Evolutionary conservation across 257 asterid genomes (phyloP), one percentile per base, ranked within the genome.

Genomic region (Ballota nigra): DNA sequence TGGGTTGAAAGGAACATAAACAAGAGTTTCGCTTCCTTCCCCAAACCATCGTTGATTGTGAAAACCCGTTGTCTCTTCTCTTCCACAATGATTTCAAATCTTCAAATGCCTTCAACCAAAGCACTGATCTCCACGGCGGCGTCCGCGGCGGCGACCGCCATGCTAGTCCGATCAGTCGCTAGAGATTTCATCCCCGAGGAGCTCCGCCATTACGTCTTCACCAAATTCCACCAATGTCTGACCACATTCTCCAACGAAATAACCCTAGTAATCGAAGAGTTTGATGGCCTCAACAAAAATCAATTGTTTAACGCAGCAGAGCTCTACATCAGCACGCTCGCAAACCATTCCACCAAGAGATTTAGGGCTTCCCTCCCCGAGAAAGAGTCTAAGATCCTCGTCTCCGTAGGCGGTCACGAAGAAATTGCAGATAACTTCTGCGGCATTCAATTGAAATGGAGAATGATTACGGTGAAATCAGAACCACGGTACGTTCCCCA

Each of bases 101-200:
- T 75, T 1, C 47, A 81, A 5, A n/a, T 77, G 23, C 85, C 85
- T 2, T 73, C 82, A 6, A 1, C 79, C 9, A 85, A 79, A 40
- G 45, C 78, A 3, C 2, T 85, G 8, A 31, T 85, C 53, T 79
- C 92, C 69, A 64, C 89, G 36, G 81, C 82, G 11, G 92, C 87
- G 19, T 82, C 86, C 0, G 49, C 63, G 13, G 82, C 87, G 23
- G 87, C 87, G 11, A 76, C 89, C 3, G 81, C 79, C 58, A 74
- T 87, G 87, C 41, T 87, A 0, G 61, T 87, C 73, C 75, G 86
- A 0, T 71, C 83, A 3, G 1, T 83, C 8, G 78, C 87, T 9
- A 56, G n/a, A 6, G 88, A 82, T 8, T 12, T 77, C 63, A 13
- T 87, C 43, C 93, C 88, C 23, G 20, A 15, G 2, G 88, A 85